Conservation (phyloP, 2,329 filamentous ascomycete genomes). For the Reticulascus tulasneorum region DNA sequence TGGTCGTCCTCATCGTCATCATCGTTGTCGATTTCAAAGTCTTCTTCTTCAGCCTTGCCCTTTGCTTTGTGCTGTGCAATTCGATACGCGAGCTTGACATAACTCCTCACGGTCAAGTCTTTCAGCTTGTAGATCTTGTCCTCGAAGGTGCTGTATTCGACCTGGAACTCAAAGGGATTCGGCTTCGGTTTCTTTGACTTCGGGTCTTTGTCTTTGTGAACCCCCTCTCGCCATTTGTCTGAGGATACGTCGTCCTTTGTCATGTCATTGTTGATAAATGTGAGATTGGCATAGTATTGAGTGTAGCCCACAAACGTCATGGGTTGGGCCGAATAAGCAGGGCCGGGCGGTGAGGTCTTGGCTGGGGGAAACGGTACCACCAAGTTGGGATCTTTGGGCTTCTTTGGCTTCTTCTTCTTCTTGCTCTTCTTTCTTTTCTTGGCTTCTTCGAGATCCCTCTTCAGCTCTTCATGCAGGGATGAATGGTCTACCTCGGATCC, state of each 20-base stretch:
- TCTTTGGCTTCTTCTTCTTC: conserved; percentile 41
- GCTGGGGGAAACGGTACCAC: conserved; percentile 69
- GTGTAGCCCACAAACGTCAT: conserved; percentile 76
- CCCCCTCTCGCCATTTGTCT: conserved; percentile 59
- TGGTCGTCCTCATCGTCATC: conserved; percentile 19
- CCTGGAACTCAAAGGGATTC: conserved; percentile 65
- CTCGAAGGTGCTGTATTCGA: conserved; percentile 81
- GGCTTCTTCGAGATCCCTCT: conserved; percentile 22
- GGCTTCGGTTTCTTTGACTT: conserved; percentile 52
- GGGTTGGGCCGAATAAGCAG: conserved; percentile 83
- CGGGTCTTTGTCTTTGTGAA: conserved; percentile 56
- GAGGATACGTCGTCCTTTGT: conserved; percentile 26
- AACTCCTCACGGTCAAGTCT: conserved; percentile 81
- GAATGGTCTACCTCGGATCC: conserved; percentile 12
- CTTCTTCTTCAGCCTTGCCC: conserved; percentile 17
- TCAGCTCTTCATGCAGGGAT: conserved; percentile 21
- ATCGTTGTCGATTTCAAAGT: conserved; percentile 20
- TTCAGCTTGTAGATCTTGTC: conserved; percentile 71
- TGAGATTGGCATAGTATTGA: conserved; percentile 95
- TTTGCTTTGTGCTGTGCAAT: conserved; percentile 54
- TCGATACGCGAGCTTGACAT: conserved; percentile 72
- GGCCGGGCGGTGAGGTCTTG: conserved; percentile 70
- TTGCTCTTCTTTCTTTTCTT: conserved; percentile 34
- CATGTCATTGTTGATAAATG: conserved; percentile 74
- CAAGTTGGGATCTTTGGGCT: conserved; percentile 57